Evolutionary conservation across 148 eudicot species (phyloP), one percentile per base, ranked within the genome.

Genomic region (Silene conica): DNA sequence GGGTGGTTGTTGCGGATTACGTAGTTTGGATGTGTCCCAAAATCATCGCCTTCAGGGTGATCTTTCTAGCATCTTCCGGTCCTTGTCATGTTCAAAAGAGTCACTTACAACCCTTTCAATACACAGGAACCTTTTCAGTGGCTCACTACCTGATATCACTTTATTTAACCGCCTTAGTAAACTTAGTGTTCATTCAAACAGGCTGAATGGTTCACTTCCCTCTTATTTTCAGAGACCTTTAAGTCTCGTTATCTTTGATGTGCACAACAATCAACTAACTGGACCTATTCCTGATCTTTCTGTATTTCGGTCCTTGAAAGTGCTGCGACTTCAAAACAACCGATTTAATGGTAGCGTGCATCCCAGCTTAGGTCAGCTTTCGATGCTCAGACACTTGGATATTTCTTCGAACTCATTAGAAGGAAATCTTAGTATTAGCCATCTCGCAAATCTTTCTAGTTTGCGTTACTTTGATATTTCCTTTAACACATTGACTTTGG

Each of bases 211-310:
- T 41, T 66, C 78, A 41, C 65, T 67, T 2, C 65, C 72, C 56
- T 57, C 64, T 28, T 31, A 8, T 21, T 19, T 74, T 20, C 13
- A 15, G 12, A 43, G 41, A 57, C 57, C 55, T 46, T 80, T 54
- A 10, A 65, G 28, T 16, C 78, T 62, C 21, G 22, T n/a, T 43
- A n/a, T 69, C 63, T 52, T 80, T 60, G 76, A 80, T 34, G 69
- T 74, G 69, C 76, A 75, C 3, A 12, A 26, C 6, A 83, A 83
- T 70, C 72, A 61, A 22, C 70, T 83, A 8, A 66, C 56, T 15
- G 83, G 81, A 34, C 67, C 74, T 19, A 8, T 83, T 1, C 86
- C 83, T 5, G 81, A 83, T 56, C 41, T 73, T 50, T 80, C 50
- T 71, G 57, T 43, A 9, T 77, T 77, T 15, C 9, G 55, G 19